Base-by-base conservation (phyloP, 768 basidiomycete species). In the Calocybe cyanea region DNA sequence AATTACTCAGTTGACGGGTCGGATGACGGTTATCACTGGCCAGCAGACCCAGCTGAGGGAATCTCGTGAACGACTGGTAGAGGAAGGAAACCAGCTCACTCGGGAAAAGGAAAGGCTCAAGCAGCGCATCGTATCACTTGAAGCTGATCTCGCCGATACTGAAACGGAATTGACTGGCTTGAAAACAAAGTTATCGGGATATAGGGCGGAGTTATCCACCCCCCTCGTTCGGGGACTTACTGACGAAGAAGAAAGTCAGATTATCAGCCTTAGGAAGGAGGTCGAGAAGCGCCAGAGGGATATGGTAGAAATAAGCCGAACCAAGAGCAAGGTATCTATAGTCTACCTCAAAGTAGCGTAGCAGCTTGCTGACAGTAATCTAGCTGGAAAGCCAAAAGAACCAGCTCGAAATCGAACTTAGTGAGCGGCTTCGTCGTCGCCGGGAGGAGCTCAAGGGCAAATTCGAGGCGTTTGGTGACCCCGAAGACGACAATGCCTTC, bases 361-460 rank as follows among this genome's bases (percentile, higher is more conserved):
- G 30, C 6, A 7, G 19, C 30, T 18, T 28, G 34, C 15, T 20
- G n/a, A 6, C 25, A 33, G 7, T 18, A n/a, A 38, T 20, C 15
- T 4, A 90, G 86, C 64, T 92, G 52, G 83, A 88, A 32, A 77
- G 81, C 10, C 75, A 73, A 52, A 92, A 90, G 67, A 89, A 86
- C 58, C 65, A 84, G 3, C 66, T 96, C 21, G 92, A 96, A 60
- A 94, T 96, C 43, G 95, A 98, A 62, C 73, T 98, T 38, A 91
- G 87, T 52, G 96, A 99, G 63, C 84, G 84, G 54, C 73, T 98
- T 11, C 76, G 83, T 17, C 79, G 94, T 7, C 77, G 86, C 19
- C 76, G 81, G 35, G 86, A 91, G 40, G 95, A 94, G 53, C 59
- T 98, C 7, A 78, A 80, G 40, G 64, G 67, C 25, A 87, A 87